Percentiles rank a stretch among this genome's conserved stretches.
These are phyloP conservation scores for Monilinia laxa DNA, from an alignment of 2,329 filamentous ascomycete genomes.

Conservation along the genomic window DNA sequence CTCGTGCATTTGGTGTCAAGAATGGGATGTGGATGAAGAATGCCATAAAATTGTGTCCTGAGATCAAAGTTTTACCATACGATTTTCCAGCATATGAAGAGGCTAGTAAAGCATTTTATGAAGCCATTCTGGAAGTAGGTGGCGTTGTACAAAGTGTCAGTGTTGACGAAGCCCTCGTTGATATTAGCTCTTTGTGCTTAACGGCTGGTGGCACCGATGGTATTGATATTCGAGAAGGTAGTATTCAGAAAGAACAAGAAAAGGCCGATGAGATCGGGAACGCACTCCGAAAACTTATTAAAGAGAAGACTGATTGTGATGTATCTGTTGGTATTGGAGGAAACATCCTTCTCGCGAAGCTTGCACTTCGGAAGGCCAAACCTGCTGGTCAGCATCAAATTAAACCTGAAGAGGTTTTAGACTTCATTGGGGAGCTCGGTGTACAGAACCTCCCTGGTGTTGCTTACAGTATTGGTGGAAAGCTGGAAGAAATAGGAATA, in stretches of 20 bases:
- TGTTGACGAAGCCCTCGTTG: constrained; percentile 90
- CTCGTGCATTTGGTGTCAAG: constrained; percentile 80
- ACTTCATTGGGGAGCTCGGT: constrained; percentile 72
- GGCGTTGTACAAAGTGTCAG: constrained; percentile 94
- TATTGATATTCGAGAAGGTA: constrained; percentile 62
- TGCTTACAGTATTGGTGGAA: constrained; percentile 84
- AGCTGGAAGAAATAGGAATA: constrained; percentile 83
- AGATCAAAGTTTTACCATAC: constrained; percentile 88
- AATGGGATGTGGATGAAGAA: constrained; percentile 99
- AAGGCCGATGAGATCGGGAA: constrained; percentile 72
- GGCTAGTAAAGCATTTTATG: constrained; percentile 84
- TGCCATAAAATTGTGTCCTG: constrained; percentile 77
- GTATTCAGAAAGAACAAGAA: constrained; percentile 73
- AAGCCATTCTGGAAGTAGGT: constrained; percentile 73
- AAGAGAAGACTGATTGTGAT: constrained; percentile 73
- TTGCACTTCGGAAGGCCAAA: constrained; percentile 88
- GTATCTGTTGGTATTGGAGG: constrained; percentile 91
- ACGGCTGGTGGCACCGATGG: constrained; percentile 66
- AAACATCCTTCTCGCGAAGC: constrained; percentile 88
- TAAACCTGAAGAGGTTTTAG: constrained; percentile 74
- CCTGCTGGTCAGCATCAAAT: constrained; percentile 91
- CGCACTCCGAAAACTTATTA: constrained; percentile 66
- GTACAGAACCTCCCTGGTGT: constrained; percentile 87
- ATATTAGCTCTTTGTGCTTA: constrained; percentile 72
- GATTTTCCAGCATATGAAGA: constrained; percentile 95